Percentiles rank a stretch among this genome's conserved stretches.
Evolutionary conservation across 768 basidiomycete species (phyloP).

Genomic region (Amanita rubescens): DNA sequence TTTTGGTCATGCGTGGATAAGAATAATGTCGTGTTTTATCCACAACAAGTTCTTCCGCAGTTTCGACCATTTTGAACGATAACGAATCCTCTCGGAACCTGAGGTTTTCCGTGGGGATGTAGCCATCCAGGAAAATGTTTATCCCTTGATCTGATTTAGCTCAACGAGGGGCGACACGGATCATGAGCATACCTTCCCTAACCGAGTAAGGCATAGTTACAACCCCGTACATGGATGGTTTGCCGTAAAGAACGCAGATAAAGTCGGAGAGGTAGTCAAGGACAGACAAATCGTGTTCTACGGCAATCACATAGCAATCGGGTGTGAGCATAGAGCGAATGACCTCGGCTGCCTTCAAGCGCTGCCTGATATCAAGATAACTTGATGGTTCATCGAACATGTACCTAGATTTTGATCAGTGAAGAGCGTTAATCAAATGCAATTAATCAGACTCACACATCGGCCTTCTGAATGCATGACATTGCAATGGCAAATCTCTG

Average conservation of each 20-base stretch:
- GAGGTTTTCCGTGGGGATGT: conserved; percentile 97
- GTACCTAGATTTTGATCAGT: conserved; percentile 46
- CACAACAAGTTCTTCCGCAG: conserved; percentile 79
- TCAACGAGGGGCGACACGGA: conserved; percentile 1
- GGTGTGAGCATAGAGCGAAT: conserved; percentile 82
- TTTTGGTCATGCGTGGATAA: conserved; percentile 97
- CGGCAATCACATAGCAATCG: conserved; percentile 89
- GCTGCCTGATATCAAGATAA: conserved; percentile 95
- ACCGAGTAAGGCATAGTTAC: conserved; percentile 99
- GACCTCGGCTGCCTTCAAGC: conserved; percentile 89
- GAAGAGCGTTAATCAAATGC: conserved; percentile 1
- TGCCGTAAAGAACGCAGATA: conserved; percentile 96
- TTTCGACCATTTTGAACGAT: conserved; percentile 97
- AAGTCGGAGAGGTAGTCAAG: conserved; percentile 98
- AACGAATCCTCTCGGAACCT: conserved; percentile 96
- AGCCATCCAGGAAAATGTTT: conserved; percentile 99
- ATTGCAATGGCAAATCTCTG: conserved; percentile 98
- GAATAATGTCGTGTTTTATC: conserved; percentile 87
- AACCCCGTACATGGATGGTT: conserved; percentile 95
- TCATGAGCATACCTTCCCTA: conserved; percentile 67
- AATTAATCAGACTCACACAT: conserved; percentile 60
- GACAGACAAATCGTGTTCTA: conserved; percentile 98
- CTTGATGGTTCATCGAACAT: conserved; percentile 99
- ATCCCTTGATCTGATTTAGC: conserved; percentile 54
- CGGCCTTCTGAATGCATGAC: conserved; percentile 90